These are phyloP conservation scores for Nicotiana rustica DNA, from an alignment of 305 asterid genomes.

Conservation along the genomic window DNA sequence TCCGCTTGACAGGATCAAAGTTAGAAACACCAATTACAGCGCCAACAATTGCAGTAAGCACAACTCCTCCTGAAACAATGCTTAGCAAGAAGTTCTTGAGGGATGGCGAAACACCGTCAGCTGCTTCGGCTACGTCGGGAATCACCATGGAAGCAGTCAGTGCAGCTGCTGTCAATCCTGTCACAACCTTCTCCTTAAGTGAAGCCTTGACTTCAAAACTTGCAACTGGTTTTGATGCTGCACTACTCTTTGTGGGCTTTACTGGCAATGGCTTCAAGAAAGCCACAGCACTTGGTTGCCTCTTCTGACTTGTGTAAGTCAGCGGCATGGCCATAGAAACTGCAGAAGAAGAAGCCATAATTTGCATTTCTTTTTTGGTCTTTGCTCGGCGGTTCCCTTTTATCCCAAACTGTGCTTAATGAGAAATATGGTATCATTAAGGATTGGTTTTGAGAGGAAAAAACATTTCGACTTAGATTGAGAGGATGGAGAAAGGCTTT, in stretches of 20 bases:
- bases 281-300: constrained; percentile 45
- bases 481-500: constrained; percentile 35
- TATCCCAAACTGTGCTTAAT: not conserved
- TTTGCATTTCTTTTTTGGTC: not conserved
- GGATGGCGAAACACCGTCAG: constrained; percentile 65
- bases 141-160: constrained; percentile 70
- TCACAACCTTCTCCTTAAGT: constrained; percentile 73
- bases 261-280: constrained; percentile 68
- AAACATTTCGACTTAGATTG: constrained; percentile 34
- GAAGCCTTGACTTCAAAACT: constrained; percentile 68
- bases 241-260: constrained; percentile 47
- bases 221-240: constrained; percentile 44
- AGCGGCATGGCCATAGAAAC: constrained; percentile 69
- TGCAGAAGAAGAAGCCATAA: constrained; percentile 80
- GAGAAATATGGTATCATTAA: constrained; percentile 32
- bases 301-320: constrained; percentile 56
- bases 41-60: constrained; percentile 60
- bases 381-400: not conserved
- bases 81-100: constrained; percentile 89
- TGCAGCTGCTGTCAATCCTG: constrained; percentile 81
- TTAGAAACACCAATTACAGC: constrained; percentile 79
- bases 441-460: constrained; percentile 39
- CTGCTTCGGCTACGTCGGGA: constrained; percentile 83
- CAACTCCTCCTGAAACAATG: constrained; percentile 84
- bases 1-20: constrained; percentile 90